Conservation (phyloP, 768 basidiomycete genomes). For the Suillus sp. region DNA sequence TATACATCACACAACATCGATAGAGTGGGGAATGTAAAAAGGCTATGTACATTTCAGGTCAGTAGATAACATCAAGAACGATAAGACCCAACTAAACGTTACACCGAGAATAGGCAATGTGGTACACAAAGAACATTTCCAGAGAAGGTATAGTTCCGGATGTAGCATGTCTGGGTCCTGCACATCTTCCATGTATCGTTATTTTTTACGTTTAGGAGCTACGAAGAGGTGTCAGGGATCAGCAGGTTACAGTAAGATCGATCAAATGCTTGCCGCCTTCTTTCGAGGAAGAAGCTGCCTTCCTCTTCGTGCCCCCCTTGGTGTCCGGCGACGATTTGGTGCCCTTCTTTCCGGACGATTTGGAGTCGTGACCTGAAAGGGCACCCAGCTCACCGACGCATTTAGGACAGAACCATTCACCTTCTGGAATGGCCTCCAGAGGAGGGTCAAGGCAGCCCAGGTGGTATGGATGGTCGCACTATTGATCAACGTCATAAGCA, state of each 20-base stretch:
- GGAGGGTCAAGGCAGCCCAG: conserved; percentile 80
- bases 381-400: conserved; percentile 65
- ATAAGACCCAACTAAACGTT: conserved; percentile 3
- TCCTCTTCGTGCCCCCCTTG: conserved; percentile 45
- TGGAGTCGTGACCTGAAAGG: conserved; percentile 26
- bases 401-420: conserved; percentile 89
- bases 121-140: neutral
- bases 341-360: conserved; percentile 22
- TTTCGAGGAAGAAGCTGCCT: conserved; percentile 41
- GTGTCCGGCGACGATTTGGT: conserved; percentile 20
- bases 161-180: neutral
- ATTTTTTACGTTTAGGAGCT: conserved; percentile 10
- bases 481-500: conserved; percentile 5
- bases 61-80: neutral
- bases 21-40: neutral
- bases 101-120: conserved; percentile 2
- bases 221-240: neutral
- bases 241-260: conserved; percentile 29
- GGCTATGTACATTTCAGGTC: conserved; percentile 3
- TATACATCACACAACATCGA: neutral
- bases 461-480: conserved; percentile 94
- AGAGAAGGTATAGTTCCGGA: conserved; percentile 8
- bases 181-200: neutral
- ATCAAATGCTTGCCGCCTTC: conserved; percentile 37
- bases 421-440: conserved; percentile 74